phyloP scores from a whole-genome alignment of 1,284 basidiomycete genomes.

The Sparassis latifolia region DNA sequence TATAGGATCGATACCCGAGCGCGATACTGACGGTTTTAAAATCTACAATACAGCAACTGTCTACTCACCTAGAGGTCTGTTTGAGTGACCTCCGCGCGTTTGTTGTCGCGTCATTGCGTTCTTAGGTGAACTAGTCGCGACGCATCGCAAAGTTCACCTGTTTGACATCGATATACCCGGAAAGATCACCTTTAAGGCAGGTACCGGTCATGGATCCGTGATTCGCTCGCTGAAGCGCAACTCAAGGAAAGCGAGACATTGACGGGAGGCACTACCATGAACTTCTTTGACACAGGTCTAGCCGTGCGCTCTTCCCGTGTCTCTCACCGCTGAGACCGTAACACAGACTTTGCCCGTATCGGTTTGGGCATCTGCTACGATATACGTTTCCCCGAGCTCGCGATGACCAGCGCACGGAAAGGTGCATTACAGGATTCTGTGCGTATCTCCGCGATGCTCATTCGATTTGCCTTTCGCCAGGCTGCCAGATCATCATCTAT shows the following conservation, averaged over 20 bases:
- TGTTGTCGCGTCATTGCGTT: not conserved
- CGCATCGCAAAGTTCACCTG: constrained; percentile 92
- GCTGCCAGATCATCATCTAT: constrained; percentile 88
- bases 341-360: constrained; percentile 77
- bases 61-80: constrained; percentile 77
- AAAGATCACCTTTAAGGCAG: constrained; percentile 91
- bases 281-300: constrained; percentile 84
- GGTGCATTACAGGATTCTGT: constrained; percentile 37
- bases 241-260: constrained; percentile 89
- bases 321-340: no score
- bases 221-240: not conserved
- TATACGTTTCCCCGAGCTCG: constrained; percentile 91
- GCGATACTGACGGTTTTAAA: constrained; percentile 54
- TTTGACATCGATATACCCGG: constrained; percentile 99
- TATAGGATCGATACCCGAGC: constrained; percentile 86
- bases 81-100: not conserved
- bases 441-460: not conserved
- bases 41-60: constrained; percentile 93
- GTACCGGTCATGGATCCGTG: constrained; percentile 9
- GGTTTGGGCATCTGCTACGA: constrained; percentile 92
- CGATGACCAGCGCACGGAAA: constrained; percentile 85
- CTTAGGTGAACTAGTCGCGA: constrained; percentile 77
- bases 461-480: constrained; percentile 31
- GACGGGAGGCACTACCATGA: constrained; percentile 72
- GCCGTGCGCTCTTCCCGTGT: not conserved